Conservation (phyloP, 192 early-diverging fungal species). For the Coemansia brasiliensis region DNA sequence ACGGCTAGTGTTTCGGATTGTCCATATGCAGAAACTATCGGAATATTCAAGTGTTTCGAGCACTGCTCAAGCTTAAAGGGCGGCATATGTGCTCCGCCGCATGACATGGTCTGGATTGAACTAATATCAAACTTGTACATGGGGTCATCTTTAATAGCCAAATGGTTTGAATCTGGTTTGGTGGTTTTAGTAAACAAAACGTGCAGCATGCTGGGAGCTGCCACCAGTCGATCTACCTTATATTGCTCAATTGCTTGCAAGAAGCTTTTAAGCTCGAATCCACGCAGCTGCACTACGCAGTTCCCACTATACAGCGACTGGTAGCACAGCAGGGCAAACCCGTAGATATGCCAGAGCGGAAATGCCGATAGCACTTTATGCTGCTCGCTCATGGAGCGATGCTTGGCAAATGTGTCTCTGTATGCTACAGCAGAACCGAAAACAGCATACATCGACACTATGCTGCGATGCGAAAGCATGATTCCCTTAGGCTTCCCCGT, state of each 20-base stretch:
- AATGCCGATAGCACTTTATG: slow-evolving; percentile 16
- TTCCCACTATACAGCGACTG: slow-evolving; percentile 24
- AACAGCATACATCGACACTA: slow-evolving; percentile 18
- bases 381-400: neutral
- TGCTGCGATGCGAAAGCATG: slow-evolving; percentile 41
- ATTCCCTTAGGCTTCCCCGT: slow-evolving; percentile 39
- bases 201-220: slow-evolving; percentile 19
- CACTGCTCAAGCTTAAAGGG: slow-evolving; percentile 7
- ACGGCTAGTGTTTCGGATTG: slow-evolving; percentile 28
- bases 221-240: slow-evolving; percentile 10
- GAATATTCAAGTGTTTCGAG: slow-evolving; percentile 16
- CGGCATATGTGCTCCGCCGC: slow-evolving; percentile 38
- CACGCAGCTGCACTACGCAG: slow-evolving; percentile 24
- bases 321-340: slow-evolving; percentile 38
- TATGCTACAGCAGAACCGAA: slow-evolving; percentile 7
- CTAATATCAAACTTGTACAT: slow-evolving; percentile 12
- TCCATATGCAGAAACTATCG: slow-evolving; percentile 31
- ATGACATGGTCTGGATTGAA: slow-evolving; percentile 21
- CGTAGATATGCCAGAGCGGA: slow-evolving; percentile 27
- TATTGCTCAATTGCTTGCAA: slow-evolving; percentile 28
- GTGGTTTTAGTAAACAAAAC: slow-evolving; percentile 8
- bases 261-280: slow-evolving; percentile 8
- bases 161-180: neutral
- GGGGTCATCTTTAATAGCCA: neutral
- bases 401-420: too few relatives aligned